These are phyloP conservation scores for Penicillium manginii DNA, from an alignment of 495 filamentous ascomycete species.

Conservation along the genomic window DNA sequence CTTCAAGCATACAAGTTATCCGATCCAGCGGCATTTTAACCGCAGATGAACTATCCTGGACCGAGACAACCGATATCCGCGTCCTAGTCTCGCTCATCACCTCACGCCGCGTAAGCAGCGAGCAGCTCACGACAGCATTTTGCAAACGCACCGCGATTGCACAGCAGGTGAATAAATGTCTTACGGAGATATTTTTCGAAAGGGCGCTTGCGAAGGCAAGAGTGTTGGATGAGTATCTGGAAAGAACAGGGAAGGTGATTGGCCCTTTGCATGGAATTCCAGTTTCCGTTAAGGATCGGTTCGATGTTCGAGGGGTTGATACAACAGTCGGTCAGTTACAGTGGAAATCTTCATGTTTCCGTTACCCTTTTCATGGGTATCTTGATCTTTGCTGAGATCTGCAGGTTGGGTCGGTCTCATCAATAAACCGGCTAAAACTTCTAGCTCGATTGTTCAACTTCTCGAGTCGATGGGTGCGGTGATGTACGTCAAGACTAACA, in stretches of 20 bases:
- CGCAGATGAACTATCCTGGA: constrained; percentile 50
- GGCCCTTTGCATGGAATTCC: constrained; percentile 70
- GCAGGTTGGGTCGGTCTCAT: constrained; percentile 37
- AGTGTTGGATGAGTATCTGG: constrained; percentile 43
- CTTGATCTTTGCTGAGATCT: not conserved
- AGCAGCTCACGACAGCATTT: constrained; percentile 55
- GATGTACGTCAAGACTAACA: constrained; percentile 63
- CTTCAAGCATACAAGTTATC: constrained; percentile 26
- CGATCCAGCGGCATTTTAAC: constrained; percentile 43
- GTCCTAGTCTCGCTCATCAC: constrained; percentile 36
- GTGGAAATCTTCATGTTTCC: too few relatives aligned
- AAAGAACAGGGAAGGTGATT: constrained; percentile 40
- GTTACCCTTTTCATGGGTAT: not conserved
- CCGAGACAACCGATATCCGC: constrained; percentile 44
- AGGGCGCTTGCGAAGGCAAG: constrained; percentile 41
- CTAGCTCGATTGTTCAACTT: constrained; percentile 25
- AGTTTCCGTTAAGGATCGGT: constrained; percentile 67
- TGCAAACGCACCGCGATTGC: constrained; percentile 61
- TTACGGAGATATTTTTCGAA: constrained; percentile 65
- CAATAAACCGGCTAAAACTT: constrained; percentile 29
- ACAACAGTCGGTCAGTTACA: constrained; percentile 38
- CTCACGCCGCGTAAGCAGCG: constrained; percentile 10
- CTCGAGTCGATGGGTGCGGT: constrained; percentile 47
- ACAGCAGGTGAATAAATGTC: constrained; percentile 58
- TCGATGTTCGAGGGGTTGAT: constrained; percentile 57